These are phyloP conservation scores for Diaporthe aspalathi DNA, from an alignment of 2,329 filamentous ascomycete genomes.

Conservation along the genomic window DNA sequence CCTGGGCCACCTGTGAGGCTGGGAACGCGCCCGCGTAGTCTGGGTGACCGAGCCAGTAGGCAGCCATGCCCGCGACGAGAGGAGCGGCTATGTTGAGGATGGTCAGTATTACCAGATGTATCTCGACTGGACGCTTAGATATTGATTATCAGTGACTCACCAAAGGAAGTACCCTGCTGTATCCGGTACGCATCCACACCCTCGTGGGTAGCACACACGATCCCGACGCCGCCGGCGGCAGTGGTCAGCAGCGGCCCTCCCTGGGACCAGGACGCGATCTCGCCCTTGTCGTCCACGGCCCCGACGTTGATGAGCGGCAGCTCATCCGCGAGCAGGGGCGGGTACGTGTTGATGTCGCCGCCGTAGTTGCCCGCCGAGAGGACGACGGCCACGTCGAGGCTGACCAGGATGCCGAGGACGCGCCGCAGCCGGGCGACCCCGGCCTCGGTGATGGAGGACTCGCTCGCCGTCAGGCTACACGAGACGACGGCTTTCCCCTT, in stretches of 20 bases:
- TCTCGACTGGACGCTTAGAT: background rate
- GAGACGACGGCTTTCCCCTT: conserved; percentile 15
- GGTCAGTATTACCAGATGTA: background rate
- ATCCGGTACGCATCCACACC: conserved; percentile 11
- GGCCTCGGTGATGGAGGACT: conserved; percentile 4
- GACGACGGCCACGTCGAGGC: background rate
- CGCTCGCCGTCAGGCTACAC: conserved; percentile 13
- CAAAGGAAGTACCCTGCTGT: background rate
- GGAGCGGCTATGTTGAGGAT: background rate
- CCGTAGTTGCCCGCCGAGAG: conserved; percentile 10
- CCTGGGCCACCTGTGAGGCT: conserved; percentile 1
- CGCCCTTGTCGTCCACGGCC: background rate
- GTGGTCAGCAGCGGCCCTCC: background rate
- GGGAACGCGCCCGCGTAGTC: conserved; percentile 11
- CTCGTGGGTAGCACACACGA: conserved; percentile 12
- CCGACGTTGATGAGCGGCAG: conserved; percentile 13
- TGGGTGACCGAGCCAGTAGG: conserved; percentile 22
- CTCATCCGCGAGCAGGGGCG: conserved; percentile 3
- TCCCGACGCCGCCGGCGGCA: background rate
- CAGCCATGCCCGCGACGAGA: conserved; percentile 5
- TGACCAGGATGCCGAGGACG: conserved; percentile 17
- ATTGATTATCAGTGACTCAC: background rate
- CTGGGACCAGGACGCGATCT: conserved; percentile 5
- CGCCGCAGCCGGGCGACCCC: background rate
- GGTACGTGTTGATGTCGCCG: conserved; percentile 20